Evolutionary conservation across 2,329 filamentous ascomycete genomes (phyloP).

Genomic region (Aspergillus chevalieri): DNA sequence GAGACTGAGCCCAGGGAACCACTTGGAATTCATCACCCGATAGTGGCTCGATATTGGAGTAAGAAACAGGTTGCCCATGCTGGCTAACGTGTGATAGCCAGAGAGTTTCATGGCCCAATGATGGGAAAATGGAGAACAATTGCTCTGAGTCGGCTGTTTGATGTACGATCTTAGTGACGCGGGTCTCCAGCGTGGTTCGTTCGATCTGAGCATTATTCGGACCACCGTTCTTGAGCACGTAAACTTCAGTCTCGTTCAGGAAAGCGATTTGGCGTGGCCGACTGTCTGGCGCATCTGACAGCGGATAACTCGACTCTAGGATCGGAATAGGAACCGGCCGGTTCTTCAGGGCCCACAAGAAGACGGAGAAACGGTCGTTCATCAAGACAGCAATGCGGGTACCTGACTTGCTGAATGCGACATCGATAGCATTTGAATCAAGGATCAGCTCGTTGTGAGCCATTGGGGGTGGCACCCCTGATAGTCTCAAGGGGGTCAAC

Average conservation of each 20-base stretch:
- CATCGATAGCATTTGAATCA: conserved; percentile 61
- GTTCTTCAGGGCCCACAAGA: conserved; percentile 57
- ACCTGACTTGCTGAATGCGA: conserved; percentile 63
- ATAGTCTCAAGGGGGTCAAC: conserved; percentile 74
- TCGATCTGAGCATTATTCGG: conserved; percentile 25
- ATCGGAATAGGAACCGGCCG: conserved; percentile 31
- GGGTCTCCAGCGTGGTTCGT: conserved; percentile 29
- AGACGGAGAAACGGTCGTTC: conserved; percentile 59
- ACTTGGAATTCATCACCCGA: conserved; percentile 13
- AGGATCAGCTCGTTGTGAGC: conserved; percentile 66
- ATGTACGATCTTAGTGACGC: conserved; percentile 24
- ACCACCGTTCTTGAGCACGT: conserved; percentile 35
- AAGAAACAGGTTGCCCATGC: conserved; percentile 21
- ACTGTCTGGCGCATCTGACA: conserved; percentile 21
- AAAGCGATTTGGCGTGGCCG: conserved; percentile 45
- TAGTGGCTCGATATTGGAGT: conserved; percentile 23
- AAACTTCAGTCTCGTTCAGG: conserved; percentile 36
- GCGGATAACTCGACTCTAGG: conserved; percentile 33
- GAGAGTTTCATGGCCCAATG: conserved; percentile 27
- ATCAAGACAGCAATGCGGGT: conserved; percentile 67
- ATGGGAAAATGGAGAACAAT: conserved; percentile 32
- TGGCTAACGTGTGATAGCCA: conserved; percentile 31
- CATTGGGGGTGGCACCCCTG: conserved; percentile 91
- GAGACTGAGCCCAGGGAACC: conserved; percentile 25
- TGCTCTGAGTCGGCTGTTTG: conserved; percentile 27